These are phyloP conservation scores for Hyphodiscus hymeniophilus DNA, from an alignment of 495 filamentous ascomycete species.

Conservation along the genomic window DNA sequence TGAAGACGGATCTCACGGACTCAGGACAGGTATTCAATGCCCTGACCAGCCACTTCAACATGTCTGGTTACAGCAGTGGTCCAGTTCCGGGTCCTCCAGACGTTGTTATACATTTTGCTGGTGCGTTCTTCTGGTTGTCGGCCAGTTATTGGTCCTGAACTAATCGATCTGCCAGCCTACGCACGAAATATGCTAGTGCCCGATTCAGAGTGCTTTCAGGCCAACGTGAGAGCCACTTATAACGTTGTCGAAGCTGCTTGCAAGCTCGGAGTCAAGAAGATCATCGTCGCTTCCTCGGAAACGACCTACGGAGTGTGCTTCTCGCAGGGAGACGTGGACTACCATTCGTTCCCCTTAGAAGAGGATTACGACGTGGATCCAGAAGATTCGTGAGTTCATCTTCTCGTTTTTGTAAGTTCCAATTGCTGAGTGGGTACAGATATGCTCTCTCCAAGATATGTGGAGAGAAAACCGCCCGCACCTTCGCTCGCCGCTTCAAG, in stretches of 20 bases:
- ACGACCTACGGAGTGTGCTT: slow-evolving; percentile 54
- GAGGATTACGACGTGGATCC: slow-evolving; percentile 52
- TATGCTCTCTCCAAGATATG: slow-evolving; percentile 55
- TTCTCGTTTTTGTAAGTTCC: too few species aligned
- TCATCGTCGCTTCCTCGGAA: slow-evolving; percentile 48
- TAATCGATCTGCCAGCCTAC: slow-evolving; percentile 28
- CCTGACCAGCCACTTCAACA: slow-evolving; percentile 46
- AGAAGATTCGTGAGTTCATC: slow-evolving; percentile 45
- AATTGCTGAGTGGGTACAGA: too few species aligned
- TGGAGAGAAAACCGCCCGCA: slow-evolving; percentile 44
- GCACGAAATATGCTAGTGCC: slow-evolving; percentile 48
- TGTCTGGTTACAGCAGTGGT: slow-evolving; percentile 37
- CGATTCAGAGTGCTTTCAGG: slow-evolving; percentile 49
- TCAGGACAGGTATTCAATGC: slow-evolving; percentile 52
- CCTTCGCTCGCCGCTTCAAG: slow-evolving; percentile 45
- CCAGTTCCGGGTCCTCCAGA: slow-evolving; percentile 36
- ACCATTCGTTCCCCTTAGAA: slow-evolving; percentile 41
- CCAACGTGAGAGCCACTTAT: slow-evolving; percentile 43
- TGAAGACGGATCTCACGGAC: slow-evolving; percentile 50
- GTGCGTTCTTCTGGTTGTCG: not conserved
- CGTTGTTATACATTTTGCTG: slow-evolving; percentile 53
- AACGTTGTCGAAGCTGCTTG: slow-evolving; percentile 56
- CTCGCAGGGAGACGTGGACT: slow-evolving; percentile 47
- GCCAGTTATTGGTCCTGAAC: too few species aligned
- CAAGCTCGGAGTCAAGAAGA: slow-evolving; percentile 51